Evolutionary conservation across 257 asterid species (phyloP), one percentile per base, ranked within the genome.

Genomic region (Gynochthodes officinalis): DNA sequence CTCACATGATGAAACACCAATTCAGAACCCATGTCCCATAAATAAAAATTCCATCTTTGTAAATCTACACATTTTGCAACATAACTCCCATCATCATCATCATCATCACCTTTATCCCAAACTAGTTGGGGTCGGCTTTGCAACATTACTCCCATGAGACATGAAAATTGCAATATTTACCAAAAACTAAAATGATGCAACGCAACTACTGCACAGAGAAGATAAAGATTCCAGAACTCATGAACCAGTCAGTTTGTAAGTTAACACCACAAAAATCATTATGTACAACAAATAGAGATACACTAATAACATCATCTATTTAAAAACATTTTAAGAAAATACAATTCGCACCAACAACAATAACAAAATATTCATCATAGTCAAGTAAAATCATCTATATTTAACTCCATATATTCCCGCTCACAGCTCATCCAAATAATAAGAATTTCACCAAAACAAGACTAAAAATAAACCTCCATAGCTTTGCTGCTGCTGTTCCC

Each of bases 401-500:
- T 53, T 21, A 53, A 53, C 30, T n/a, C 5, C 60, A 23, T 23
- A 28, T 1, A 53, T 0, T 5, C 5, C 3, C 28, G 6, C 13
- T 53, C 18, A 33, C 18, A 7, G 21, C 13, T 43, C 48, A 12
- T 33, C 30, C 67, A 62, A 35, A 18, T 2, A 1, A 33, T 0
- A 5, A 30, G 35, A 40, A 16, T 21, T 8, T 40, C 27, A 30
- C 6, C 25, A 46, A 58, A 67, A 11, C 32, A 27, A 13, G 19
- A 61, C 4, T 7, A 14, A 14, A 42, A 67, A 49, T 10, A 4
- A 81, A 90, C 98, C 97, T 86, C 98, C 96, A 27, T 82, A 86
- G 84, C 66, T 87, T 65, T 93, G 89, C 64, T 85, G 86, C 73
- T 79, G 87, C 64, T 87, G 97, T 77, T 91, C 97, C 97, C 99